Evolutionary conservation across 1,284 basidiomycete species (phyloP).

Genomic region (Ceratobasidium sp.): DNA sequence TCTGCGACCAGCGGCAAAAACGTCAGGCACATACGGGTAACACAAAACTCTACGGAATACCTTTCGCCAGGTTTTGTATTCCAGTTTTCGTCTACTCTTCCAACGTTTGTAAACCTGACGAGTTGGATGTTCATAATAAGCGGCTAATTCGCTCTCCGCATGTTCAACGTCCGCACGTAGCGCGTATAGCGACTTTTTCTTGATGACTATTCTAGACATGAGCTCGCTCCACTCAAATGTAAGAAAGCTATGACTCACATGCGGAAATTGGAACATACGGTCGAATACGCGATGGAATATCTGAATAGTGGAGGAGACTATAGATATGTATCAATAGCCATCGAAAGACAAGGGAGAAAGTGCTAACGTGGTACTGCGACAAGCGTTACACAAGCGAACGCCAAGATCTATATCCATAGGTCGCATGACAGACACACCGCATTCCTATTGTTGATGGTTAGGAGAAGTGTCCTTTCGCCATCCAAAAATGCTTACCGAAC

Average conservation of each 20-base stretch:
- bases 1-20: background rate
- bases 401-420: conserved; percentile 34
- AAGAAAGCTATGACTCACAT: background rate
- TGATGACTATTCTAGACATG: conserved; percentile 28
- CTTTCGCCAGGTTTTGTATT: conserved; percentile 13
- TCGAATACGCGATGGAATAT: conserved; percentile 5
- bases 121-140: background rate
- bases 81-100: background rate
- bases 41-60: background rate
- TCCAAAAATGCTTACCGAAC: conserved; percentile 23
- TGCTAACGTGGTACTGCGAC: conserved; percentile 29
- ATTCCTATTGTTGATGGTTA: background rate
- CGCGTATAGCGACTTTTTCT: conserved; percentile 33
- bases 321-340: background rate
- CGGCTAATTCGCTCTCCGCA: background rate
- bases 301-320: conserved; percentile 26
- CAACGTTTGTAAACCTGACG: conserved; percentile 24
- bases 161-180: conserved; percentile 25
- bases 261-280: conserved; percentile 34
- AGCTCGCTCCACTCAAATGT: background rate
- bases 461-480: background rate
- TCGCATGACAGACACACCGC: conserved; percentile 31
- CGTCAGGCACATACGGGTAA: background rate
- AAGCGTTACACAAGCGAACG: conserved; percentile 43
- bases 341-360: background rate